A percentile compares a stretch with the other conserved stretches of the same genome.
phyloP scores from a whole-genome alignment of 768 basidiomycete species.

The Mycena venus region DNA sequence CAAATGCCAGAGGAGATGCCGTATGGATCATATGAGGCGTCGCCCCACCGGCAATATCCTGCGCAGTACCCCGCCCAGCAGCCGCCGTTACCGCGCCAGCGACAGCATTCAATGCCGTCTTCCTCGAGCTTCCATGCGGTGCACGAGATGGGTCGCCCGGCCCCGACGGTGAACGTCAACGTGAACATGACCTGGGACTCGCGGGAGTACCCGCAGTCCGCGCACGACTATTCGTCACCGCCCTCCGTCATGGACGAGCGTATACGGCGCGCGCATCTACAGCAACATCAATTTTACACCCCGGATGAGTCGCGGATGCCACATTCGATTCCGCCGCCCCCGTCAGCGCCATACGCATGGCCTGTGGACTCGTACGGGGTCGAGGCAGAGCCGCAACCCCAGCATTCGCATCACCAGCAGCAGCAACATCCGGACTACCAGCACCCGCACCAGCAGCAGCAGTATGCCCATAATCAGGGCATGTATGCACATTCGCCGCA shows the following conservation, averaged over 20 bases:
- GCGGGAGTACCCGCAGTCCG: conserved; percentile 22
- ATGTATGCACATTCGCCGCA: conserved; percentile 36
- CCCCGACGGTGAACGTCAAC: conserved; percentile 26
- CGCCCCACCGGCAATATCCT: conserved; percentile 6
- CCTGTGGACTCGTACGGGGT: conserved; percentile 14
- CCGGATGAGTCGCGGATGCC: background rate
- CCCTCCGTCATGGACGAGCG: conserved; percentile 13
- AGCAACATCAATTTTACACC: conserved; percentile 17
- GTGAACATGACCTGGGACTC: conserved; percentile 26
- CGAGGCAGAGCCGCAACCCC: background rate
- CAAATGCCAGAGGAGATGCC: conserved; percentile 29
- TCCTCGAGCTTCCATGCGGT: conserved; percentile 29
- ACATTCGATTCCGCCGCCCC: conserved; percentile 13
- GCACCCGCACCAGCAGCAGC: conserved; percentile 32
- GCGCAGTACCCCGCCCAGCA: conserved; percentile 4
- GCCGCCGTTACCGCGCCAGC: conserved; percentile 32
- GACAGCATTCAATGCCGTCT: conserved; percentile 28
- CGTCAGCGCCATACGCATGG: conserved; percentile 30
- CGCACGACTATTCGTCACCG: conserved; percentile 17
- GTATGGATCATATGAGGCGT: conserved; percentile 18
- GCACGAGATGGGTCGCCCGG: conserved; percentile 4
- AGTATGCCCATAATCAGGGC: background rate
- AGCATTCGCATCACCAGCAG: conserved; percentile 33
- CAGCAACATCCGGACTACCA: conserved; percentile 32
- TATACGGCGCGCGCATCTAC: conserved; percentile 7